These are phyloP conservation scores for Annulohypoxylon bovei DNA, from an alignment of 495 filamentous ascomycete species.

Conservation along the genomic window DNA sequence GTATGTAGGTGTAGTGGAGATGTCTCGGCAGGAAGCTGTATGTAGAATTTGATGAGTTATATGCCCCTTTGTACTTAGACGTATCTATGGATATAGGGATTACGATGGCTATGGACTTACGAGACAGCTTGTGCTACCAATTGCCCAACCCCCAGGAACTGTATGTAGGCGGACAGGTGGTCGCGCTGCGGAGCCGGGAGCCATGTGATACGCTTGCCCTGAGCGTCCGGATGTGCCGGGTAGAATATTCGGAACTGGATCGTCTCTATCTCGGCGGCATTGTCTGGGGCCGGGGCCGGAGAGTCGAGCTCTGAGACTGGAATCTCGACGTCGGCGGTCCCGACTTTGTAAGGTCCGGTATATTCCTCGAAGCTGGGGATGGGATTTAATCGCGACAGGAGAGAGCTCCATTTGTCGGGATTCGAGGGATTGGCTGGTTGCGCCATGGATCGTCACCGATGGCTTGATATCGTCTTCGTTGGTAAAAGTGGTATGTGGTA, in stretches of 20 bases:
- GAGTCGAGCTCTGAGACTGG: slow-evolving; percentile 67
- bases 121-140: slow-evolving; percentile 67
- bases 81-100: not conserved
- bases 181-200: slow-evolving; percentile 76
- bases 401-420: slow-evolving; percentile 33
- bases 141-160: slow-evolving; percentile 69
- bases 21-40: slow-evolving; percentile 68
- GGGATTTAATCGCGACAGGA: slow-evolving; percentile 58
- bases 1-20: slow-evolving; percentile 71
- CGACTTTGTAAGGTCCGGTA: slow-evolving; percentile 77
- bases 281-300: slow-evolving; percentile 60
- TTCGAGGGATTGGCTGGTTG: slow-evolving; percentile 22
- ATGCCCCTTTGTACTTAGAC: not conserved
- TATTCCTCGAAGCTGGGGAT: slow-evolving; percentile 74
- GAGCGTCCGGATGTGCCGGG: slow-evolving; percentile 62
- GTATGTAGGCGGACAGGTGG: slow-evolving; percentile 71
- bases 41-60: slow-evolving; percentile 4
- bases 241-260: slow-evolving; percentile 82
- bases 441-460: slow-evolving; percentile 16
- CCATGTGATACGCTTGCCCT: slow-evolving; percentile 66
- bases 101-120: slow-evolving; percentile 52
- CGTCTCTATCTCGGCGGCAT: slow-evolving; percentile 64
- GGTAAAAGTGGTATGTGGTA: not conserved
- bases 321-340: slow-evolving; percentile 78
- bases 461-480: not conserved